Conservation (phyloP, 345 rosid species). For the Kernera saxatilis region DNA sequence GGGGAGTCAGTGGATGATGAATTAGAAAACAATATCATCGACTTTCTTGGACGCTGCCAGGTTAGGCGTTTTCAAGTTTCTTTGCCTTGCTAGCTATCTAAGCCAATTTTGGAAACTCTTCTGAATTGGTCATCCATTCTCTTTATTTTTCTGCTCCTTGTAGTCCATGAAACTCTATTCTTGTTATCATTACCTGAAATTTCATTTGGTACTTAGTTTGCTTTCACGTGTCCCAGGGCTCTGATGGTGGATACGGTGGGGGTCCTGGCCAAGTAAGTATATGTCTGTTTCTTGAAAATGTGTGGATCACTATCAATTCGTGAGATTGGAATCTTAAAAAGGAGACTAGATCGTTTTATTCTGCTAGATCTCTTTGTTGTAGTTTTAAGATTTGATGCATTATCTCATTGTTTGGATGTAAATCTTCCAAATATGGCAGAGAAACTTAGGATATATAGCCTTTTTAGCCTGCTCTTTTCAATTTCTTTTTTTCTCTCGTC, state of each 20-base stretch:
- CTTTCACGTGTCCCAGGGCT: constrained; percentile 45
- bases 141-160: background rate
- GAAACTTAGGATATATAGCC: background rate
- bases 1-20: constrained; percentile 60
- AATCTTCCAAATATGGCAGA: background rate
- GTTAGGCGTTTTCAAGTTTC: constrained; percentile 30
- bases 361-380: background rate
- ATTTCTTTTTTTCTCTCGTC: background rate
- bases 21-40: constrained; percentile 48
- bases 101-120: background rate
- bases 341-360: background rate
- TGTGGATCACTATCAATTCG: background rate
- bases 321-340: background rate
- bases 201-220: background rate
- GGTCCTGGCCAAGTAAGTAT: constrained; percentile 98
- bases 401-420: background rate
- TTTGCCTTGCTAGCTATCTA: background rate
- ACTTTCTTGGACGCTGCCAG: constrained; percentile 82
- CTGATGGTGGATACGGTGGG: constrained; percentile 90
- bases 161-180: background rate
- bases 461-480: background rate
- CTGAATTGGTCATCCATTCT: background rate
- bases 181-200: background rate
- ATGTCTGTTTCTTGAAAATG: background rate
- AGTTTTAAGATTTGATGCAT: background rate